Base-by-base conservation (phyloP, 2,329 filamentous ascomycete genomes). In the Pseudocercospora fuligena region DNA sequence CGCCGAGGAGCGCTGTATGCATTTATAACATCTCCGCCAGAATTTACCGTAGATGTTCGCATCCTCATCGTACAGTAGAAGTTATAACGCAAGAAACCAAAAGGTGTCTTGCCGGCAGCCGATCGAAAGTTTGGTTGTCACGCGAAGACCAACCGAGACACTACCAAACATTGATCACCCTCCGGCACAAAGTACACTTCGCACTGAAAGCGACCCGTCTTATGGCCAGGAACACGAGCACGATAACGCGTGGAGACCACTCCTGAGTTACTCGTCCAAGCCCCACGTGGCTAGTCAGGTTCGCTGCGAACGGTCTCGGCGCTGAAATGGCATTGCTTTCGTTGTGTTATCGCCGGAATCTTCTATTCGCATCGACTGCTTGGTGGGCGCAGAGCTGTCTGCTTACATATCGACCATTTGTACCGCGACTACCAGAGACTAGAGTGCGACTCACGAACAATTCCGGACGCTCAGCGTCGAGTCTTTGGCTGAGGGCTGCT, bases 101-200 rank as follows among this genome's bases (percentile, higher is more conserved):
- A 36, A 14, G 33, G 33, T 36, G 33, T 54, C 21, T 25, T 54
- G 49, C 49, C 49, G 49, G 12, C n/a, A 51, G 16, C 21, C 47
- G n/a, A 21, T 51, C 40, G 19, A 51, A 51, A 51, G 5, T 51
- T 51, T 51, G 47, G 47, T 51, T 21, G 51, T 16, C 51, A 54
- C 25, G 51, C 51, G 51, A 54, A 27, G 31, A 16, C 51, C 51
- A 56, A 19, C 51, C 51, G 51, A 56, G 51, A 56, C 51, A 33
- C 25, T 56, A 56, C 51, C 51, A 56, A 56, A 56, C 21, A 51
- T 51, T 51, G 47, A 27, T 51, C 11, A 21, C n/a, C 19, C 47
- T 51, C 47, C 19, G 47, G 23, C 47, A 25, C 23, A 21, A n/a
- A 8, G 16, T n/a, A 16, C 4, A 6, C 14, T 40, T 40, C 14